Conservation (phyloP, 495 filamentous ascomycete genomes). For the Polyplosphaeria fusca region DNA sequence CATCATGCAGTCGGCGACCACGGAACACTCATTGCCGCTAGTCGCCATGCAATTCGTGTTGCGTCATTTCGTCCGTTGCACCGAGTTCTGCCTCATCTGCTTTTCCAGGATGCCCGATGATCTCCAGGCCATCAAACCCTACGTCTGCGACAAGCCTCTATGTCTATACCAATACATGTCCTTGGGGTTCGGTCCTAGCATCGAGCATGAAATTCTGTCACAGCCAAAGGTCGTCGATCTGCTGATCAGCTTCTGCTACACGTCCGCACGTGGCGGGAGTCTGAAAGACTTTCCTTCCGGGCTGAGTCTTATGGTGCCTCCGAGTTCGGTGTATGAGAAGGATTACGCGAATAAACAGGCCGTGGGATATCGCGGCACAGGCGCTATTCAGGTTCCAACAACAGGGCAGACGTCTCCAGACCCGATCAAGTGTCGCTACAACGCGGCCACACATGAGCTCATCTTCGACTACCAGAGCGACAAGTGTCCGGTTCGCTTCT, state of each 20-base stretch:
- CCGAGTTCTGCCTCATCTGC: conserved; percentile 85
- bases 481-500: conserved; percentile 44
- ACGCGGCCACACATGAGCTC: conserved; percentile 46
- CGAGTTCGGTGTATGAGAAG: conserved; percentile 7
- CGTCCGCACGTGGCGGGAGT: conserved; percentile 47
- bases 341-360: background rate
- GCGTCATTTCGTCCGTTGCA: conserved; percentile 76
- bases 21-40: conserved; percentile 59
- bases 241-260: conserved; percentile 77
- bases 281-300: conserved; percentile 66
- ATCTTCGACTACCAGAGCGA: conserved; percentile 35
- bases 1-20: conserved; percentile 9
- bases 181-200: conserved; percentile 78
- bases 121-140: conserved; percentile 86
- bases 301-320: conserved; percentile 66
- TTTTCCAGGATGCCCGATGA: conserved; percentile 66
- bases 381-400: too few relatives aligned
- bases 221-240: conserved; percentile 86
- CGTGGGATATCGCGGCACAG: background rate
- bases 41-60: conserved; percentile 77
- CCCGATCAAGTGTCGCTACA: conserved; percentile 31
- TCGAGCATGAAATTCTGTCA: conserved; percentile 78
- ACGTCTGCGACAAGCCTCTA: conserved; percentile 75
- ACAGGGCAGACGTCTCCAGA: conserved; percentile 1
- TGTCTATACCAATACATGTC: conserved; percentile 91